phyloP scores from a whole-genome alignment of 2,329 filamentous ascomycete genomes.

The Clonostachys rosea region DNA sequence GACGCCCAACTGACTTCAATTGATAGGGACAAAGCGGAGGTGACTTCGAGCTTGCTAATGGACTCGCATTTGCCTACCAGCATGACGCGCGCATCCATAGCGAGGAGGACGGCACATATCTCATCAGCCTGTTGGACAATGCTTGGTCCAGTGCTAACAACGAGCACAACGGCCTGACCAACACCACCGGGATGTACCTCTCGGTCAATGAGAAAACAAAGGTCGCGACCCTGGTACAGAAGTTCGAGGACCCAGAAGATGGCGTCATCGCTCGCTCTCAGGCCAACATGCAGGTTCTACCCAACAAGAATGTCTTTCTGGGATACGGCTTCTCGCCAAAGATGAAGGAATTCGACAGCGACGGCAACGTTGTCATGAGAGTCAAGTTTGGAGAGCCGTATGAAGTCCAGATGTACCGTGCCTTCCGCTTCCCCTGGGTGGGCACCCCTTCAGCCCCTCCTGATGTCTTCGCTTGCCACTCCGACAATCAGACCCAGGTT shows the following conservation, averaged over 20 bases:
- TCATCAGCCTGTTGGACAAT: constrained; percentile 27
- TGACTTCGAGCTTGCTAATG: constrained; percentile 10
- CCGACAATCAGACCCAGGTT: neutral
- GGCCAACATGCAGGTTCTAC: constrained; percentile 11
- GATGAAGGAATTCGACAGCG: constrained; percentile 14
- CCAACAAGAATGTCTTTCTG: constrained; percentile 14
- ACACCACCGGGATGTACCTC: constrained; percentile 5
- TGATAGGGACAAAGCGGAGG: constrained; percentile 6
- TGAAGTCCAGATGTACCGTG: constrained; percentile 11
- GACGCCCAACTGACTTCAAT: no score
- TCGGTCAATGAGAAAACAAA: neutral
- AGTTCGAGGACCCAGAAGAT: constrained; percentile 3
- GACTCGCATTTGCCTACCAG: constrained; percentile 26
- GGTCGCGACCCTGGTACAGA: constrained; percentile 6
- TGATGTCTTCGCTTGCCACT: constrained; percentile 6
- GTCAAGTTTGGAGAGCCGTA: constrained; percentile 12
- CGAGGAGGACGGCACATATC: constrained; percentile 9
- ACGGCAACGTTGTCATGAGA: constrained; percentile 13
- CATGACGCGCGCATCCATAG: constrained; percentile 22
- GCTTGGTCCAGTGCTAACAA: constrained; percentile 12
- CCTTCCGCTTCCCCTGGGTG: constrained; percentile 13
- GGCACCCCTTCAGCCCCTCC: constrained; percentile 8
- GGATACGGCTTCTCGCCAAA: constrained; percentile 13
- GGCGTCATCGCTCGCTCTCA: constrained; percentile 4
- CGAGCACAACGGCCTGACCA: constrained; percentile 2